A percentile compares a stretch with the other conserved stretches of the same genome.
Evolutionary conservation across 345 rosid genomes (phyloP).

Genomic region (Gossypium herbaceum): DNA sequence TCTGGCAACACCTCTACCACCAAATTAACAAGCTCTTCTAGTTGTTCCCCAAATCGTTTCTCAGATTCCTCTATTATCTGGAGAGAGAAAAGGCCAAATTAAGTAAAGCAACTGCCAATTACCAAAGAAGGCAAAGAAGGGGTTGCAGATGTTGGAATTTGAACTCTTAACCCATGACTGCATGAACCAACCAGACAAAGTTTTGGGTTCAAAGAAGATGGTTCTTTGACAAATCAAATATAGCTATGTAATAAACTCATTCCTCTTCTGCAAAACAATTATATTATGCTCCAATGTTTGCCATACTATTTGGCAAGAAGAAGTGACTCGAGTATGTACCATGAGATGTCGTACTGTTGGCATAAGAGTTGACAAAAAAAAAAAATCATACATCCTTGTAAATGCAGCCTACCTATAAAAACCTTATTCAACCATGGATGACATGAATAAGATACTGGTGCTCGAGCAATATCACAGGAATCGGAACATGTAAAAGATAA

Average conservation of each 20-base stretch:
- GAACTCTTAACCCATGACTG: not conserved
- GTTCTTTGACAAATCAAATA: not conserved
- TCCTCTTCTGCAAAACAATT: not conserved
- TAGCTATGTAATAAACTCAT: not conserved
- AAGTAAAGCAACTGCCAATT: not conserved
- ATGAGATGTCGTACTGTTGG: not conserved
- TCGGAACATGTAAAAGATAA: not conserved
- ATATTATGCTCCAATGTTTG: not conserved
- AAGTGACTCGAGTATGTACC: not conserved
- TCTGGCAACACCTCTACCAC: not conserved
- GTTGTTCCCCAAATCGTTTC: not conserved
- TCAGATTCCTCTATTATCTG: not conserved
- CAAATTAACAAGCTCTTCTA: not conserved
- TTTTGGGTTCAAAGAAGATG: not conserved
- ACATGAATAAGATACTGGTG: not conserved
- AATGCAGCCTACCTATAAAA: not conserved
- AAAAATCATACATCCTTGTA: not conserved
- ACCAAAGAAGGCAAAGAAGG: not conserved
- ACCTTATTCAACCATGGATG: not conserved
- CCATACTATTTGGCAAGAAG: conserved; percentile 8
- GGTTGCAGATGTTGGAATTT: not conserved
- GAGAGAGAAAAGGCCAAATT: not conserved
- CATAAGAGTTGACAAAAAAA: not conserved
- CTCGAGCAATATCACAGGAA: not conserved
- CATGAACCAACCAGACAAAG: not conserved